Evolutionary conservation across 768 basidiomycete species (phyloP).

Genomic region (Trametes sanguinea): DNA sequence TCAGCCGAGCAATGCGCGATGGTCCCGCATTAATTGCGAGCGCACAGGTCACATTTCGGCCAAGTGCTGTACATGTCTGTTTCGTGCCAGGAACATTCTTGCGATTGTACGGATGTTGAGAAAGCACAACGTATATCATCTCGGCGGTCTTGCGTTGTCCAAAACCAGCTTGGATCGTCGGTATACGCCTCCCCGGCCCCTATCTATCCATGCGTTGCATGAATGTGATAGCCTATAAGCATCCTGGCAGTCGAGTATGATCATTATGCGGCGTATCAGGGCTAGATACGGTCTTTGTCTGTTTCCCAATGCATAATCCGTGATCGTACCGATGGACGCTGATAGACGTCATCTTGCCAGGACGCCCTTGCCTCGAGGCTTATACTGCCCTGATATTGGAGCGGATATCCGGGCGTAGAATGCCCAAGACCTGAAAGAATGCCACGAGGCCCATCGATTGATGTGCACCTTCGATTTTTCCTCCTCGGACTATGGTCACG

Average conservation of each 20-base stretch:
- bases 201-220: not conserved
- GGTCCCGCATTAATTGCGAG: not conserved
- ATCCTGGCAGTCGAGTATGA: not conserved
- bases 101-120: not conserved
- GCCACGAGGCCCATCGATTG: conserved; percentile 10
- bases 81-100: not conserved
- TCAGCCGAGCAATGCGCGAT: not conserved
- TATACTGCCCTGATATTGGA: not conserved
- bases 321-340: not conserved
- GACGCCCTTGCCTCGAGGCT: not conserved
- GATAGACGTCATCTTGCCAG: not conserved
- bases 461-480: not conserved
- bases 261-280: not conserved
- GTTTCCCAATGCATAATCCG: not conserved
- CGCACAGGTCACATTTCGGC: not conserved
- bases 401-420: not conserved
- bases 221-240: not conserved
- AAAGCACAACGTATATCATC: not conserved
- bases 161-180: not conserved
- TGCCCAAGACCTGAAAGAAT: not conserved
- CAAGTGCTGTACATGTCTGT: not conserved
- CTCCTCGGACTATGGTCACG: not conserved
- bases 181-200: not conserved
- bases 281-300: not conserved
- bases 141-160: not conserved